Evolutionary conservation across 805 yeast genomes (phyloP), one percentile per base, ranked within the genome.

Genomic region (Cyberlindnera subsufficiens): DNA sequence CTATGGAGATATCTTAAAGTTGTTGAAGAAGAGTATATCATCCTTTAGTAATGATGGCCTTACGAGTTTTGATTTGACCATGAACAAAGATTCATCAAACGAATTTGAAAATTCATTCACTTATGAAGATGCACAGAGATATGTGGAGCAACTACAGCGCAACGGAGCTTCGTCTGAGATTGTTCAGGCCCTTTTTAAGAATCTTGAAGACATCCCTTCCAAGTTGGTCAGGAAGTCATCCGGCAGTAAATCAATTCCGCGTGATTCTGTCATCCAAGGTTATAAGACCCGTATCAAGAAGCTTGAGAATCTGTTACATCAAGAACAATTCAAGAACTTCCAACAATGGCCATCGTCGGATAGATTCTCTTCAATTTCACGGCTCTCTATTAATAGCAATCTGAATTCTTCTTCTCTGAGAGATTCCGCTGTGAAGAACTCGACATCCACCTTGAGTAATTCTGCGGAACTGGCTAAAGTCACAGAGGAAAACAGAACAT

Each of bases 281-380:
- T 82, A 88, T 49, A 82, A 82, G 58, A 62, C 76, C 10, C 67
- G 96, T 41, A 86, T 91, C 33, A 78, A 77, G 47, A 84, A 84
- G 51, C 70, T 91, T 40, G 96, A 89, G 52, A 82, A 77, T 42
- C 62, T 88, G 32, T 64, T 89, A 14, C 93, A 88, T 57, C 87
- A 85, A 48, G 83, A 79, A 42, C 86, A 77, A 49, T 78, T 73
- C 54, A 72, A 73, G 37, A 75, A 78, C 40, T 66, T 78, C 32
- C 70, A 69, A 29, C 64, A 61, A 39, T 69, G 73, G 72, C 71
- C 69, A 3, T 54, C 73, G 46, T 33, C 46, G 17, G 49, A 45
- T 7, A 40, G 47, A 16, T 19, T 42, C 14, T 43, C 52, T 4
- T 18, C 35, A 13, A 31, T 44, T 1, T 46, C 51, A 1, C 43